Base-by-base conservation (phyloP, 768 basidiomycete genomes). In the Leccinum obscurum region DNA sequence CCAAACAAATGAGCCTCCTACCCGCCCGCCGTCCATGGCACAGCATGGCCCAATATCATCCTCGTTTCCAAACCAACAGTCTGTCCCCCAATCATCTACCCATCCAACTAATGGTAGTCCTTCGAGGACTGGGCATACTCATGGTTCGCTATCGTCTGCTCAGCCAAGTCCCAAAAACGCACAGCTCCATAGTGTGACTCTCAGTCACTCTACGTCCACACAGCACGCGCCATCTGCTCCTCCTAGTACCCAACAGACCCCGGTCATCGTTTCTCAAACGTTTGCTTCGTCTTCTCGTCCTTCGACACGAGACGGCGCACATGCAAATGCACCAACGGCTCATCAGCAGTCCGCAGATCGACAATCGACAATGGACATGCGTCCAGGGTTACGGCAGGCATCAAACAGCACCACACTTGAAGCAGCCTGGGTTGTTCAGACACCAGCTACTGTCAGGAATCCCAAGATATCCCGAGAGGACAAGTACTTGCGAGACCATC, bases 371-470 rank as follows among this genome's bases (percentile, higher is more conserved):
- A 22, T 22, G 3, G 66, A 69, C 14, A 48, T 11, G 14, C 62
- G 58, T 39, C 39, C 54, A 28, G 70, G 60, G 11, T 15, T 26
- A 55, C 66, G 57, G 32, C 62, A 66, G 52, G n/a, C 58, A 32
- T 63, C 72, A 9, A 65, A 56, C 37, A 32, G 54, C 7, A 56
- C 66, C 48, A 74, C 69, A 5, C 60, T 75, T 35, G 65, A 72
- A 57, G 66, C 68, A 22, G 65, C 74, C 14, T 74, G 75, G 73
- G 64, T 76, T 17, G 71, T 74, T 11, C 73, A 74, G 48, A 74
- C 68, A 11, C 63, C 72, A 3, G 59, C 63, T n/a, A 62, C 63
- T n/a, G 56, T 54, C 32, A 74, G 62, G 52, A 58, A 51, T 39
- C 15, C 64, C 50, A 63, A 54, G 24, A 63, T 64, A 58, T 62